These are phyloP conservation scores for Sherardia arvensis DNA, from an alignment of 257 asterid genomes.

Conservation along the genomic window DNA sequence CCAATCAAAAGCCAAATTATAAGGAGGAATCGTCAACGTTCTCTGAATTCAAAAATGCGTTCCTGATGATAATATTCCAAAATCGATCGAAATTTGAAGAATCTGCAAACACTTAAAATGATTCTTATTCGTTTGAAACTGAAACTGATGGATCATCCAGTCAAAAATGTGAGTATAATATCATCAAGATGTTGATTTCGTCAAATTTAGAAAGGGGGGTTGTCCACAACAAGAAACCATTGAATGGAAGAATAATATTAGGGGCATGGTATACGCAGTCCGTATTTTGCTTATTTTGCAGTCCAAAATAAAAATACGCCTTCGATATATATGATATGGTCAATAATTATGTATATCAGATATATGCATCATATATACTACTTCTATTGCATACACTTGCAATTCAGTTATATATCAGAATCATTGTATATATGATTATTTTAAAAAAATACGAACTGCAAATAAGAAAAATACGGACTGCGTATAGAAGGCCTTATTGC, in stretches of 20 bases:
- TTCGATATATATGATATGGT: too few species aligned
- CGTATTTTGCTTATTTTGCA: too few species aligned
- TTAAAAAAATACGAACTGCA: too few species aligned
- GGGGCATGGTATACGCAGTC: too few species aligned
- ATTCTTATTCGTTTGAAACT: not conserved
- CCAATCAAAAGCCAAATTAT: not conserved
- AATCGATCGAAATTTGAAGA: not conserved
- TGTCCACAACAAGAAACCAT: not conserved
- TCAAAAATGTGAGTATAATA: not conserved
- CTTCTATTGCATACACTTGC: too few species aligned
- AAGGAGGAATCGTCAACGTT: conserved; percentile 7
- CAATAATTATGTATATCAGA: too few species aligned
- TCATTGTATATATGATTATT: too few species aligned
- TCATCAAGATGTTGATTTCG: not conserved
- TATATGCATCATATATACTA: too few species aligned
- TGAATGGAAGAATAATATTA: not conserved
- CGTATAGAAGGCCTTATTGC: too few species aligned
- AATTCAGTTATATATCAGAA: too few species aligned
- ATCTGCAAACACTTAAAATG: not conserved
- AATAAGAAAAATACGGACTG: too few species aligned
- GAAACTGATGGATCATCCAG: not conserved
- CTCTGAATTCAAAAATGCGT: not conserved
- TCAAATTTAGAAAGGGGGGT: not conserved
- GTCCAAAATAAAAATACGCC: too few species aligned
- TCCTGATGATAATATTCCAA: conserved; percentile 1